Percentiles rank a stretch among this genome's conserved stretches.
phyloP scores from a whole-genome alignment of 2,329 filamentous ascomycete species.

The Aspergillus udagawae region DNA sequence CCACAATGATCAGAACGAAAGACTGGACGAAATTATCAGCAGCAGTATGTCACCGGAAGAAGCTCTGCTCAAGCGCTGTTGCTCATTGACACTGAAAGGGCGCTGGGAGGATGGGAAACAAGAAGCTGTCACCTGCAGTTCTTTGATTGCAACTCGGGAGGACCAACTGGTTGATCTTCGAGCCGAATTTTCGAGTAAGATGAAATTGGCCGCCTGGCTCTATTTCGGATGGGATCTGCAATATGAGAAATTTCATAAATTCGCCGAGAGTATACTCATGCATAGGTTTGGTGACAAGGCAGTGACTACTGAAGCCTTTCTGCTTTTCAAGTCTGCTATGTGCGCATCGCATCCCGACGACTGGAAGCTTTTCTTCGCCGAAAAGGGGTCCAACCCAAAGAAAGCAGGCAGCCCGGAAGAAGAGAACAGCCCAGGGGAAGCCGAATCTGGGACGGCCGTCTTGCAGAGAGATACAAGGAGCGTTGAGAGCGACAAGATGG shows the following conservation, averaged over 20 bases:
- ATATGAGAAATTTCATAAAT: conserved; percentile 24
- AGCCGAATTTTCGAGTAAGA: conserved; percentile 18
- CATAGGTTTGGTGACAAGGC: conserved; percentile 27
- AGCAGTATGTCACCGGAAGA: conserved; percentile 48
- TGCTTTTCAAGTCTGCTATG: conserved; percentile 18
- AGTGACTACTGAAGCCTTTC: conserved; percentile 20
- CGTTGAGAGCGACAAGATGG: background rate
- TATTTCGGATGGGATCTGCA: conserved; percentile 19
- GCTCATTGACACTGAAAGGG: conserved; percentile 31
- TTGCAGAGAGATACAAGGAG: background rate
- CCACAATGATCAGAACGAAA: conserved; percentile 28
- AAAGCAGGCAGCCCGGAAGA: background rate
- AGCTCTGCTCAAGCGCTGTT: conserved; percentile 49
- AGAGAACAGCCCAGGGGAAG: background rate
- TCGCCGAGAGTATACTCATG: conserved; percentile 22
- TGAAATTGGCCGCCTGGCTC: conserved; percentile 30
- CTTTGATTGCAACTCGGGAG: conserved; percentile 25
- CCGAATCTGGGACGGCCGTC: background rate
- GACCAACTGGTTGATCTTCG: conserved; percentile 20
- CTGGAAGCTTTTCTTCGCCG: conserved; percentile 27
- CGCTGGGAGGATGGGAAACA: conserved; percentile 25
- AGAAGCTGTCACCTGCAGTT: conserved; percentile 27
- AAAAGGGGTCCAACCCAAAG: background rate
- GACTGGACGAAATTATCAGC: conserved; percentile 46
- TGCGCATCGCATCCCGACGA: conserved; percentile 18